Evolutionary conservation across 306 rosid species (phyloP), one percentile per base, ranked within the genome.

Genomic region (Astragalus membranaceus): DNA sequence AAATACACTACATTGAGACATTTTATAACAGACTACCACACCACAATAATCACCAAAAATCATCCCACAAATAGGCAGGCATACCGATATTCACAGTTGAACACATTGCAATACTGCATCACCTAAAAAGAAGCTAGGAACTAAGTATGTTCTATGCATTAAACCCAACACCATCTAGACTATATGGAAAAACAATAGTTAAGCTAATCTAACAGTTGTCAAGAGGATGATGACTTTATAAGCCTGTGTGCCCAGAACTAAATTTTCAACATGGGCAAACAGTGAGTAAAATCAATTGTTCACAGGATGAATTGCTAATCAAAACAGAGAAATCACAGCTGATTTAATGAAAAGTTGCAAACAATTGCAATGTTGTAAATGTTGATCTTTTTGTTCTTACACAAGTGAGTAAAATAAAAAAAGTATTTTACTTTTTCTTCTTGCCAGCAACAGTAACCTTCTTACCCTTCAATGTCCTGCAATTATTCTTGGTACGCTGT

Each of bases 381-480:
- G 32, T 35, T 36, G 72, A 26, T 41, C 32, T 60, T 20, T 53
- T 17, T 12, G 36, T 3, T 14, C 16, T 15, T 55, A 53, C 70
- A 82, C 52, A 23, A 44, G 4, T 16, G 16, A 50, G 51, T 44
- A 56, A 3, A 11, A 36, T 55, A 15, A 37, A 52, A 52, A 48
- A 8, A 5, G 32, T 30, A 17, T 51, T 41, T 23, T 77, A 70
- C 81, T 76, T 80, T 67, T 92, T 92, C 78, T 92, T 92, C 88
- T 92, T 92, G 14, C 97, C 97, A 10, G 97, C 84, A 87, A 92
- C 84, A 41, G 97, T 75, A 62, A 92, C 87, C 72, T 69, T 87
- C 86, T 92, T 92, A 69, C 97, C 97, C 90, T 92, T 92, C 88
- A 93, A 84, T 60, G 97, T 93, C 77, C 97, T 75, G 74, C 96